A percentile compares a stretch with the other conserved stretches of the same genome.
Conservation (phyloP, 1,139 yeast genomes). For the Geotrichum aggregatum region DNA sequence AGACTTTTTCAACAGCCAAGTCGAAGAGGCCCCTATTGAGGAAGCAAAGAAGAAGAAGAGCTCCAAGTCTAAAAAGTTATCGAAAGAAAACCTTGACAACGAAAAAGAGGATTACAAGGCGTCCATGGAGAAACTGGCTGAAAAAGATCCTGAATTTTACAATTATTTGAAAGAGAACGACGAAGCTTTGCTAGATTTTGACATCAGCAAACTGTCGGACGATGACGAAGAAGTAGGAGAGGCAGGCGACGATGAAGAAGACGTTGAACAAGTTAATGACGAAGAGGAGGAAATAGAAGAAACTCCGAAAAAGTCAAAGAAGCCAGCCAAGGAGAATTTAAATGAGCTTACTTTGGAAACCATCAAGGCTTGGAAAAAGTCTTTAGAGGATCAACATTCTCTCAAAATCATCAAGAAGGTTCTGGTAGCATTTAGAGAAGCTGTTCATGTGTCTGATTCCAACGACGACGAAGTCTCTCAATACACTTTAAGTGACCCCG, state of each 20-base stretch:
- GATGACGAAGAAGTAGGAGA: slow-evolving; percentile 31
- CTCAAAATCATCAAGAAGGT: slow-evolving; percentile 63
- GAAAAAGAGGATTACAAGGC: slow-evolving; percentile 17
- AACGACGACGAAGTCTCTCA: slow-evolving; percentile 48
- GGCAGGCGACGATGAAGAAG: slow-evolving; percentile 37
- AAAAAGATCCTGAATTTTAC: slow-evolving; percentile 23
- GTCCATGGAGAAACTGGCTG: slow-evolving; percentile 21
- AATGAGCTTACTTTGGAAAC: slow-evolving; percentile 52
- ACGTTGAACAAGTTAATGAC: slow-evolving; percentile 31
- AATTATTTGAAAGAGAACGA: slow-evolving; percentile 34
- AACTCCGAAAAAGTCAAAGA: slow-evolving; percentile 22
- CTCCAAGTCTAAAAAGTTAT: slow-evolving; percentile 12
- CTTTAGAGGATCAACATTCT: slow-evolving; percentile 46
- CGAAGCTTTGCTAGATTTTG: slow-evolving; percentile 35
- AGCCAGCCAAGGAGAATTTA: slow-evolving; percentile 15
- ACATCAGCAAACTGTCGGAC: slow-evolving; percentile 16
- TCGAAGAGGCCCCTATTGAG: neutral
- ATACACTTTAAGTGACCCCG: slow-evolving; percentile 67
- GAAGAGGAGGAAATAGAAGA: slow-evolving; percentile 27
- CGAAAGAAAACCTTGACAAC: slow-evolving; percentile 11
- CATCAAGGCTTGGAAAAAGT: slow-evolving; percentile 64
- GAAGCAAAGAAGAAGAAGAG: slow-evolving; percentile 9
- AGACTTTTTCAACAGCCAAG: slow-evolving; percentile 17
- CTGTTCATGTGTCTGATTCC: slow-evolving; percentile 63
- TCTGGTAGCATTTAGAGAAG: slow-evolving; percentile 79